Percentiles rank a stretch among this genome's conserved stretches.
These are phyloP conservation scores for Lepiota brunneoincarnata DNA, from an alignment of 768 basidiomycete species.

Conservation along the genomic window DNA sequence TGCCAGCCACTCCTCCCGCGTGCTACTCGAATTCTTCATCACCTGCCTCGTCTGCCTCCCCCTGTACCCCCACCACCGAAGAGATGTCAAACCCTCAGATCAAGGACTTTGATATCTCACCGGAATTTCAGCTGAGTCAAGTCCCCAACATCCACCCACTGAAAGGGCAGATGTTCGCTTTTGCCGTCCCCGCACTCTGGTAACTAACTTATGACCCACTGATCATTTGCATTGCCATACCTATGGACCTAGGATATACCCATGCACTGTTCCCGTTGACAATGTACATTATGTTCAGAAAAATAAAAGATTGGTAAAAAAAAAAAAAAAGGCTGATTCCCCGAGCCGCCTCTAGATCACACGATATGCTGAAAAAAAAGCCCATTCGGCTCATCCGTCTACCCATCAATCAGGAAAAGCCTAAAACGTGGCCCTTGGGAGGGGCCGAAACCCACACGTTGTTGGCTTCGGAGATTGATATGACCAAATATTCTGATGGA, in stretches of 20 bases:
- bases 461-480: not conserved
- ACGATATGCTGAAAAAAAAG: not conserved
- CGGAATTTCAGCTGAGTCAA: slow-evolving; percentile 33
- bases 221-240: not conserved
- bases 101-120: slow-evolving; percentile 37
- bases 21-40: slow-evolving; percentile 52
- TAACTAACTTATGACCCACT: slow-evolving; percentile 29
- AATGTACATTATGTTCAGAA: no score
- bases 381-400: not conserved
- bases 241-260: not conserved
- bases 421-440: not conserved
- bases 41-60: slow-evolving; percentile 60
- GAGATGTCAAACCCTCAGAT: slow-evolving; percentile 52
- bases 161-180: slow-evolving; percentile 64
- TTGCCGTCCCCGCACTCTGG: slow-evolving; percentile 61
- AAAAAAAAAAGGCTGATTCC: no score
- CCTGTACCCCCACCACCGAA: slow-evolving; percentile 53
- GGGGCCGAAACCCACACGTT: not conserved
- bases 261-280: no score
- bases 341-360: not conserved
- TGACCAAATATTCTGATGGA: slow-evolving; percentile 13
- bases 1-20: slow-evolving; percentile 56
- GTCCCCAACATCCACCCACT: slow-evolving; percentile 38
- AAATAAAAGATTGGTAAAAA: no score
- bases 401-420: not conserved